These are phyloP conservation scores for Sclerotinia subarctica DNA, from an alignment of 2,329 filamentous ascomycete species.

Conservation along the genomic window DNA sequence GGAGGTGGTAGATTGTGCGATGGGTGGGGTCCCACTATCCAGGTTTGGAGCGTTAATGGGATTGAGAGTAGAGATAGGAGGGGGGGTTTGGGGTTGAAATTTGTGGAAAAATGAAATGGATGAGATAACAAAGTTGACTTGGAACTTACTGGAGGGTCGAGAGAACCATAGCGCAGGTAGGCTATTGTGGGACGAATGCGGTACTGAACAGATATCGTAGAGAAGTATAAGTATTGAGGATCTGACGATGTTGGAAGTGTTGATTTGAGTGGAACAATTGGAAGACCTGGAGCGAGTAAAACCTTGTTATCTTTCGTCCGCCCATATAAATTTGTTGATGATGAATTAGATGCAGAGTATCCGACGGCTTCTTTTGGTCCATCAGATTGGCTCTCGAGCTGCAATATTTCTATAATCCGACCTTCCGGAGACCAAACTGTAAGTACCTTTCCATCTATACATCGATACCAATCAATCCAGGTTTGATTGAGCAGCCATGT, in stretches of 20 bases:
- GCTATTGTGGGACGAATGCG: not conserved
- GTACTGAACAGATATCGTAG: not conserved
- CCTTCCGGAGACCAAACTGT: not conserved
- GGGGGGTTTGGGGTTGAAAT: not conserved
- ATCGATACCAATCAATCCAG: conserved; percentile 6
- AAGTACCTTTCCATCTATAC: not conserved
- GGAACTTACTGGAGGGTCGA: not conserved
- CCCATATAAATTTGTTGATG: not conserved
- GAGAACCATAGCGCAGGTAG: conserved; percentile 1
- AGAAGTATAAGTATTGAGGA: not conserved
- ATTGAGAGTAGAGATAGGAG: not conserved
- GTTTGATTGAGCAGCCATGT: conserved; percentile 1
- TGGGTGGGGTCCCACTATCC: conserved; percentile 1
- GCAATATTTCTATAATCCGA: not conserved
- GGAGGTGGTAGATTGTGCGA: conserved; percentile 6
- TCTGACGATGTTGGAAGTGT: not conserved
- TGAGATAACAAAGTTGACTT: not conserved
- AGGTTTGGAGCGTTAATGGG: not conserved
- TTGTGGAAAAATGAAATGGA: not conserved
- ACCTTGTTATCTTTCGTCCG: not conserved
- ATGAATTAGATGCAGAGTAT: not conserved
- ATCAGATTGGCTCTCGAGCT: not conserved
- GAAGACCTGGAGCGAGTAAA: not conserved
- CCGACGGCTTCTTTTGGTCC: not conserved
- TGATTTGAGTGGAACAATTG: not conserved